These are phyloP conservation scores for Chaetoceros muelleri DNA, from an alignment of 108 stramenopile genomes.

Conservation along the genomic window DNA sequence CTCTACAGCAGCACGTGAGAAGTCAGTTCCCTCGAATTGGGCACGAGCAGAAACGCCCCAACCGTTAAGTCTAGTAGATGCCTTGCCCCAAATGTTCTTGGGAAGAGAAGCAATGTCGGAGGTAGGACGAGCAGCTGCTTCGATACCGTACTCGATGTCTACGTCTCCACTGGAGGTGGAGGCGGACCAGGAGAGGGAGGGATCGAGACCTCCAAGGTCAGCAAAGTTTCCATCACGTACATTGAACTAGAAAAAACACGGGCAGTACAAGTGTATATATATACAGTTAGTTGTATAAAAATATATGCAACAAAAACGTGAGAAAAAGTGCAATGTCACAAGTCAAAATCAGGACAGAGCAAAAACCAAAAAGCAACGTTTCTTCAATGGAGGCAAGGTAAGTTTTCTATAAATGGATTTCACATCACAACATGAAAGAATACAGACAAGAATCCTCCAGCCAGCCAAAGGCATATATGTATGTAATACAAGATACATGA, in stretches of 20 bases:
- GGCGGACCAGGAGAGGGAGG: constrained; percentile 52
- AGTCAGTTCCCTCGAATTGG: constrained; percentile 41
- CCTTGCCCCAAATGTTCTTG: constrained; percentile 69
- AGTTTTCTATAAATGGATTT: too few relatives aligned
- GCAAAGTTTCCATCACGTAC: constrained; percentile 77
- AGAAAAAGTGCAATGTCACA: too few relatives aligned
- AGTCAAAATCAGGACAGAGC: too few relatives aligned
- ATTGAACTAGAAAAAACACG: constrained; percentile 41
- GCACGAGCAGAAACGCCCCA: constrained; percentile 74
- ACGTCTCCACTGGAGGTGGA: constrained; percentile 24
- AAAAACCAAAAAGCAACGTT: too few relatives aligned
- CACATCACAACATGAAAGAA: too few relatives aligned
- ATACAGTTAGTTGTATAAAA: too few relatives aligned
- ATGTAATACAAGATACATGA: too few relatives aligned
- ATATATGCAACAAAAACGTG: too few relatives aligned
- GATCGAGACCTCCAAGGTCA: constrained; percentile 75
- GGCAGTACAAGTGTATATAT: too few relatives aligned
- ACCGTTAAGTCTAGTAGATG: constrained; percentile 45
- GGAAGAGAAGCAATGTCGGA: constrained; percentile 82
- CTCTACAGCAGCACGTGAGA: constrained; percentile 39
- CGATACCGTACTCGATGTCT: constrained; percentile 62
- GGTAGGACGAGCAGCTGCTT: constrained; percentile 59
- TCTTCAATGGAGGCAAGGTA: too few relatives aligned
- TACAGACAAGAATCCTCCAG: too few relatives aligned
- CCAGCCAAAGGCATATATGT: too few relatives aligned